Evolutionary conservation across 768 basidiomycete species (phyloP), one percentile per base, ranked within the genome.

Genomic region (Royoungia palumana): DNA sequence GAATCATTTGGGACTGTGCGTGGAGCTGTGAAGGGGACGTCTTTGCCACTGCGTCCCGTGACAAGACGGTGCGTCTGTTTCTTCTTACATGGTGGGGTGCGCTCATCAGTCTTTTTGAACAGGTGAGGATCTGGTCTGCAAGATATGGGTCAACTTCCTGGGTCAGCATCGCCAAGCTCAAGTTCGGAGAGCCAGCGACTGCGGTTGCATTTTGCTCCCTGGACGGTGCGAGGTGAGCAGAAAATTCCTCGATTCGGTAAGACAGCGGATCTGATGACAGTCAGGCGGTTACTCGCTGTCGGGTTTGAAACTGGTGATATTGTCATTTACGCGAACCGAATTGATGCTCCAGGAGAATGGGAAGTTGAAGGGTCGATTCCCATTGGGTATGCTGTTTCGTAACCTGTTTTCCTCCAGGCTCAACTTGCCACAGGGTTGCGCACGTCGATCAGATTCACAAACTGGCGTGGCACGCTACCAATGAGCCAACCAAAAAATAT

Each of bases 1-100:
- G 96, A 34, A 96, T 99, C 60, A 87, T 99, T 30, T 94, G 96
- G 93, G 96, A 98, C 64, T 90, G 89, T 60, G 81, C 83, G 13
- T 99, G 94, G 93, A 76, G 87, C 2, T 61, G 70, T 1, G 85
- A 90, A 56, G 82, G 83, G 7, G 78, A 83, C 56, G 60, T 86
- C 14, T 99, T 99, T 61, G 94, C 84, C 11, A 98, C 96, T 3
- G 94, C 90, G 1, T 94, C 94, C 3, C 80, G 96, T 36, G 96
- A 99, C 69, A 98, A 95, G 72, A 91, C 89, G 13, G 94, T 91
- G 56, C 47, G 79, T 55, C 16, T 35, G 20, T 34, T 17, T 20
- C 28, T 6, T 27, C n/a, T 0, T n/a, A 20, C 10, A 32, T 10
- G 35, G 37, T 17, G 7, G 4, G 17, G 14, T 11, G 25, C 22